Evolutionary conservation across 345 rosid genomes (phyloP).

Genomic region (Conringia planisiliqua): DNA sequence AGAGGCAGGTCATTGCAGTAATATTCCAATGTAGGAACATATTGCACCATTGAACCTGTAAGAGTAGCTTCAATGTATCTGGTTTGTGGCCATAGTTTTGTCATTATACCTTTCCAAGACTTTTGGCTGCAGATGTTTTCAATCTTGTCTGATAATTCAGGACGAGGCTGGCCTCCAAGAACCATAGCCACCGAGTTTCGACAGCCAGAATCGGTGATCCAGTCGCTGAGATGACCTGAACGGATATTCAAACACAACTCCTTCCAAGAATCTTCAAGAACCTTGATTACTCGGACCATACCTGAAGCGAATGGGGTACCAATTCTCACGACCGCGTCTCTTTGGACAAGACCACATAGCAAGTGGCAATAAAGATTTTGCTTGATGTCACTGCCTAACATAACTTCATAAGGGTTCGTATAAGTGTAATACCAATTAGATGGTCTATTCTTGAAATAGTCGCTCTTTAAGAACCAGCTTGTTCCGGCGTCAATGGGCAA

Average conservation of each 20-base stretch:
- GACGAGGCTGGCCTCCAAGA: constrained; percentile 32
- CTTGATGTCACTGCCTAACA: background rate
- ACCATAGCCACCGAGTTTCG: constrained; percentile 32
- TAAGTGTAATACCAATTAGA: background rate
- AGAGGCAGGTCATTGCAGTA: constrained; percentile 59
- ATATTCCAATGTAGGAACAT: constrained; percentile 48
- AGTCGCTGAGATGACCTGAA: background rate
- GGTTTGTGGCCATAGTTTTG: constrained; percentile 55
- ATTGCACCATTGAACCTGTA: constrained; percentile 70
- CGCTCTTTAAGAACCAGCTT: background rate
- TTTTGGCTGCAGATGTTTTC: constrained; percentile 32
- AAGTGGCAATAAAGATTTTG: background rate
- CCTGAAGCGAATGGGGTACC: background rate
- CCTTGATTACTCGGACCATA: background rate
- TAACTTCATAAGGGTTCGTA: background rate
- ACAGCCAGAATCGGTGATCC: constrained; percentile 53
- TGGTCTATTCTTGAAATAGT: background rate
- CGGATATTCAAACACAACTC: background rate
- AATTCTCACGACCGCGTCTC: background rate
- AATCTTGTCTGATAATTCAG: constrained; percentile 40
- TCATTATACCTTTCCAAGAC: constrained; percentile 68
- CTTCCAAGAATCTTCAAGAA: background rate
- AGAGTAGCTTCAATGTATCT: constrained; percentile 53
- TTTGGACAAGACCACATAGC: background rate
- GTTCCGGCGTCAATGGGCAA: too few relatives aligned